Conservation (phyloP, 83 land plant species). For the Picea abies region DNA sequence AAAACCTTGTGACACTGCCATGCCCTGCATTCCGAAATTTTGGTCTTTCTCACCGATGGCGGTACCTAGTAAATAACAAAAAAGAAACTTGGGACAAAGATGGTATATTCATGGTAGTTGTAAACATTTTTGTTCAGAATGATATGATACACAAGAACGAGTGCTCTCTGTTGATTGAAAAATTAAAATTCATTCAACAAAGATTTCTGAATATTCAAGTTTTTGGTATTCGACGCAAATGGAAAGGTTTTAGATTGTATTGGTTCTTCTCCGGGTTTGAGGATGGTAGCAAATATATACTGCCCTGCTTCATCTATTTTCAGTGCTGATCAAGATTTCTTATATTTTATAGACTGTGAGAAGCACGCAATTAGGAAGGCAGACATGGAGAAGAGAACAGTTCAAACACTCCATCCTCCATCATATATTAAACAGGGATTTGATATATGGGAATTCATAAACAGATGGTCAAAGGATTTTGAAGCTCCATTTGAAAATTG, state of each 20-base stretch:
- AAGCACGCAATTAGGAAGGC: conserved; percentile 60
- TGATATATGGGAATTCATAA: conserved; percentile 31
- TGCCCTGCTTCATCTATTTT: conserved; percentile 60
- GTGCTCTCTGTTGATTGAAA: too few species aligned
- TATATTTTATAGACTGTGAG: conserved; percentile 28
- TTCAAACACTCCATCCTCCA: conserved; percentile 54
- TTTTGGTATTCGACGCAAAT: conserved; percentile 14
- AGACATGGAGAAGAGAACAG: conserved; percentile 40
- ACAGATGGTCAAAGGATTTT: conserved; percentile 43
- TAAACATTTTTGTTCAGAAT: too few species aligned
- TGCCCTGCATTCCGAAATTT: too few species aligned
- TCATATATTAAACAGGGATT: conserved; percentile 15
- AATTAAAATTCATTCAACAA: too few species aligned
- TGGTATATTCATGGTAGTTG: too few species aligned
- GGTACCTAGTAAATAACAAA: too few species aligned
- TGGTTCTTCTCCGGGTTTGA: conserved; percentile 79
- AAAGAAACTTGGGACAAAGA: too few species aligned
- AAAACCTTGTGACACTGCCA: too few species aligned
- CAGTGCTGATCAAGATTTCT: conserved; percentile 22
- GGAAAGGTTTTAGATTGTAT: conserved; percentile 60
- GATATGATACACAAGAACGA: too few species aligned
- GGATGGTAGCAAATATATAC: conserved; percentile 53
- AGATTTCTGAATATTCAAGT: too few species aligned
- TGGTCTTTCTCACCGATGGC: too few species aligned
- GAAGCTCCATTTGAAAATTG: conserved; percentile 22